Evolutionary conservation across 129 eudicot species (phyloP).

Genomic region (Centella asiatica): DNA sequence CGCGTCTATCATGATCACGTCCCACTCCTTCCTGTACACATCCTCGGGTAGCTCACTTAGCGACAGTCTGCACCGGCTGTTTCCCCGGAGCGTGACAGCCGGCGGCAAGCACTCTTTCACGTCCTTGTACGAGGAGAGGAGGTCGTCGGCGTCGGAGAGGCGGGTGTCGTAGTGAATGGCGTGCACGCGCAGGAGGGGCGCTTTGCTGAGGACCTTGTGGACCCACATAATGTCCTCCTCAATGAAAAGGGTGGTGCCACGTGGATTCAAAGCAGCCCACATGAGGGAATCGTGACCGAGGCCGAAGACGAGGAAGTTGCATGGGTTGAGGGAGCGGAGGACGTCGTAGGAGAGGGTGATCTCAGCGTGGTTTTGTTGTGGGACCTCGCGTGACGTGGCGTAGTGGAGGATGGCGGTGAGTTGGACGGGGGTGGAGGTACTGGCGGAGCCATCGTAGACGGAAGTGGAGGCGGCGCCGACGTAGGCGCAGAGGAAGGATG

Average conservation of each 20-base stretch:
- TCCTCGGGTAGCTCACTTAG: conserved; percentile 39
- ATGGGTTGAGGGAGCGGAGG: conserved; percentile 33
- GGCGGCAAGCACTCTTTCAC: conserved; percentile 29
- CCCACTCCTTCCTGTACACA: conserved; percentile 49
- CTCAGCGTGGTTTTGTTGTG: conserved; percentile 48
- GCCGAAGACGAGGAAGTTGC: conserved; percentile 53
- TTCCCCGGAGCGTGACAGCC: conserved; percentile 21
- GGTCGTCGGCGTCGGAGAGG: conserved; percentile 32
- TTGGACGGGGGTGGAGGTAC: conserved; percentile 21
- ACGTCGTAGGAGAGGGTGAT: conserved; percentile 27
- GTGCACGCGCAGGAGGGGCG: conserved; percentile 32
- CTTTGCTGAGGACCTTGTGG: conserved; percentile 21
- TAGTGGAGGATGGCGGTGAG: conserved; percentile 50
- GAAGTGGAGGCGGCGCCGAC: conserved; percentile 4
- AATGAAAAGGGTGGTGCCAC: conserved; percentile 46
- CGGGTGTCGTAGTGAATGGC: conserved; percentile 24
- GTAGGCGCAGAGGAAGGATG: conserved; percentile 29
- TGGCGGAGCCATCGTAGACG: conserved; percentile 1
- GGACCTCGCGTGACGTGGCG: conserved; percentile 49
- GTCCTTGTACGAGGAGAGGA: conserved; percentile 25
- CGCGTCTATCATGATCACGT: conserved; percentile 44
- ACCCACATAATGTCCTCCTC: conserved; percentile 35
- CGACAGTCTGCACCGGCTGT: conserved; percentile 36
- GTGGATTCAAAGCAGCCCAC: conserved; percentile 49
- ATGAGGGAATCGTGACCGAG: conserved; percentile 49